These are phyloP conservation scores for Boletus pseudopeckii DNA, from an alignment of 768 basidiomycete genomes.

Conservation along the genomic window DNA sequence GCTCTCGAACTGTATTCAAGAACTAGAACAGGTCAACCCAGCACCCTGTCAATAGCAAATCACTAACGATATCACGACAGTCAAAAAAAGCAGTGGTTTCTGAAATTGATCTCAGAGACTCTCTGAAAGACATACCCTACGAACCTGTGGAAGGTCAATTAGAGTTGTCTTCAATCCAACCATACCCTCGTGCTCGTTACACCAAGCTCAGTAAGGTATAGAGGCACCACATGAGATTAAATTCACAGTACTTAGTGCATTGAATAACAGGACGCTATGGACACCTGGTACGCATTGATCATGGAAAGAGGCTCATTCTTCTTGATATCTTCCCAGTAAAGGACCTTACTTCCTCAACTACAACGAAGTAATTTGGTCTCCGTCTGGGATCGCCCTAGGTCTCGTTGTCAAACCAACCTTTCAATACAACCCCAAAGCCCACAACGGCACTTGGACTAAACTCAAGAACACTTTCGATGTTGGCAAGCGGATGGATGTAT, in stretches of 20 bases:
- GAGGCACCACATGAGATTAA: neutral
- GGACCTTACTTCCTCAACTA: slow-evolving; percentile 9
- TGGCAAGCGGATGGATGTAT: slow-evolving; percentile 21
- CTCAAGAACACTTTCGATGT: slow-evolving; percentile 5
- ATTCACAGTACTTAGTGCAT: neutral
- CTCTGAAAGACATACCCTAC: slow-evolving; percentile 7
- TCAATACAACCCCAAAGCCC: slow-evolving; percentile 26
- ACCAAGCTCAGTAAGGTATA: slow-evolving; percentile 17
- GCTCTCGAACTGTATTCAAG: slow-evolving; percentile 13
- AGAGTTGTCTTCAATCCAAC: slow-evolving; percentile 5
- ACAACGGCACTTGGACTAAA: slow-evolving; percentile 17
- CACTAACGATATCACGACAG: slow-evolving; percentile 5
- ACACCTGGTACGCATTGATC: slow-evolving; percentile 8
- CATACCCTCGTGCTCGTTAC: neutral
- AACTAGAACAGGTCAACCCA: slow-evolving; percentile 21
- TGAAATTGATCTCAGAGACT: slow-evolving; percentile 17
- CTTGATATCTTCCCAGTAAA: slow-evolving; percentile 5
- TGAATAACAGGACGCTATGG: slow-evolving; percentile 2
- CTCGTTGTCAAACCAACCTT: slow-evolving; percentile 24
- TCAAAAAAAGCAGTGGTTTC: slow-evolving; percentile 6
- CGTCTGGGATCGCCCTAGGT: slow-evolving; percentile 22
- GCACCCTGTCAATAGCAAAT: neutral
- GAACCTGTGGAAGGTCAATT: slow-evolving; percentile 12
- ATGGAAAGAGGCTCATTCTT: neutral
- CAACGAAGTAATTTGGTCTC: slow-evolving; percentile 23